phyloP scores from a whole-genome alignment of 192 early-diverging fungal species.

The Coemansia sp. region DNA sequence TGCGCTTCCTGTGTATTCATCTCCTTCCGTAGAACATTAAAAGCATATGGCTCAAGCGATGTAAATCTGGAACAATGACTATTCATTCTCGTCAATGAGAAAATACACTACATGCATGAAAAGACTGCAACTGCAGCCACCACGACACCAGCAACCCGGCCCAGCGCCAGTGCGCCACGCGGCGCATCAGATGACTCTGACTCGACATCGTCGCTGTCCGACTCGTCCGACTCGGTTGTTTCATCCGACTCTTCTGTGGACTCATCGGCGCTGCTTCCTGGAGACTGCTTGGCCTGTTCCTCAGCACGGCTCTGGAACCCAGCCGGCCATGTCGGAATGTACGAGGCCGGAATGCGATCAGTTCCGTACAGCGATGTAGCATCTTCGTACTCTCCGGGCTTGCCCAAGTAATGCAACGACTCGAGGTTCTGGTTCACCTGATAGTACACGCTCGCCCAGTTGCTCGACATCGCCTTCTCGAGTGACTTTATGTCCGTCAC shows the following conservation, averaged over 20 bases:
- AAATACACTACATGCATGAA: background rate
- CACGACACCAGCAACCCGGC: background rate
- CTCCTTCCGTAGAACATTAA: no score
- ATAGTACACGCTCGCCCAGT: constrained; percentile 42
- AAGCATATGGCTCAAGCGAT: no score
- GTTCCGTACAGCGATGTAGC: constrained; percentile 45
- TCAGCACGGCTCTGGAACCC: constrained; percentile 20
- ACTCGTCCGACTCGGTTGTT: background rate
- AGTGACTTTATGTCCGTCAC: constrained; percentile 29
- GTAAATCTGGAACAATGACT: no score
- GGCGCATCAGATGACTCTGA: no score
- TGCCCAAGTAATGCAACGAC: constrained; percentile 2
- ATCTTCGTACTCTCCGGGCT: constrained; percentile 14
- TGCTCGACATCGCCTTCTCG: constrained; percentile 7
- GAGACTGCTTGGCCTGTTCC: background rate
- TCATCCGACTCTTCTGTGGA: background rate
- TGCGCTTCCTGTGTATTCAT: no score
- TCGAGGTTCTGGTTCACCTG: constrained; percentile 34
- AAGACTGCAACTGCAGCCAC: background rate
- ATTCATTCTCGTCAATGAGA: no score
- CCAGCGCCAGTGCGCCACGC: background rate
- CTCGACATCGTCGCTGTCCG: no score
- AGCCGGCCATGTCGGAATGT: constrained; percentile 21
- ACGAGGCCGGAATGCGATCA: constrained; percentile 21
- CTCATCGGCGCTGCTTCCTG: background rate